Percentiles rank a stretch among this genome's conserved stretches.
Conservation (phyloP, 2,329 filamentous ascomycete genomes). For the Arachnomyces sp. region DNA sequence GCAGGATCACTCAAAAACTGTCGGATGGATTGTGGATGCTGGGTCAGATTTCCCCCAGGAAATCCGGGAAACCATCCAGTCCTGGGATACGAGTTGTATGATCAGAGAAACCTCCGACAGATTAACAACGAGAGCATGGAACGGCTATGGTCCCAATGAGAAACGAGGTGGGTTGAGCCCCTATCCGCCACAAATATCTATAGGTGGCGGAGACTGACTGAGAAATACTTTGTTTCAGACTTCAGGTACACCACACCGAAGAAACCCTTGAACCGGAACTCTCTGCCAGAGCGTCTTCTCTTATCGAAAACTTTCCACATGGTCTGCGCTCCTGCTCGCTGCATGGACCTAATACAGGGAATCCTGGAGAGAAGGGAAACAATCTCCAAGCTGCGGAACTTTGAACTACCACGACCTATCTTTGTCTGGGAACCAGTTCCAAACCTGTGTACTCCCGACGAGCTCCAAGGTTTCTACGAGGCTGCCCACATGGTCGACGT, state of each 20-base stretch:
- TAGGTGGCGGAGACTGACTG: not conserved
- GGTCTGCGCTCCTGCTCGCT: conserved; percentile 72
- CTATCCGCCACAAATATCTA: not conserved
- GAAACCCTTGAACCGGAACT: conserved; percentile 65
- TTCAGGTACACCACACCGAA: conserved; percentile 90
- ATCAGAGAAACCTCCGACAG: conserved; percentile 59
- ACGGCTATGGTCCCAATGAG: conserved; percentile 68
- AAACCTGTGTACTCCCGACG: conserved; percentile 68
- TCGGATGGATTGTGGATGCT: conserved; percentile 88
- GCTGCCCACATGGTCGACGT: conserved; percentile 51
- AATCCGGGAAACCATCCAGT: conserved; percentile 56
- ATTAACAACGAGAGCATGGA: conserved; percentile 85
- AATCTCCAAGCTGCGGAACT: conserved; percentile 20
- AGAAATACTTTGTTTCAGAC: conserved; percentile 40
- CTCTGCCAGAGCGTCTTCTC: conserved; percentile 60
- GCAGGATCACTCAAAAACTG: conserved; percentile 52
- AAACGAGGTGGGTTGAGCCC: conserved; percentile 45
- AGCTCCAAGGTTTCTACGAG: conserved; percentile 46
- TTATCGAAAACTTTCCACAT: conserved; percentile 75
- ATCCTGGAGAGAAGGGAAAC: conserved; percentile 51
- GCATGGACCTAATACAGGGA: conserved; percentile 65
- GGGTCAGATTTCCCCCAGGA: conserved; percentile 75
- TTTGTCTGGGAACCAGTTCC: conserved; percentile 96
- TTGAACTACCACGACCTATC: conserved; percentile 48
- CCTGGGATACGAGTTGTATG: conserved; percentile 69